Evolutionary conservation across 139 green algal genomes (phyloP), one percentile per base, ranked within the genome.

Genomic region (Spirogloea muscicola): DNA sequence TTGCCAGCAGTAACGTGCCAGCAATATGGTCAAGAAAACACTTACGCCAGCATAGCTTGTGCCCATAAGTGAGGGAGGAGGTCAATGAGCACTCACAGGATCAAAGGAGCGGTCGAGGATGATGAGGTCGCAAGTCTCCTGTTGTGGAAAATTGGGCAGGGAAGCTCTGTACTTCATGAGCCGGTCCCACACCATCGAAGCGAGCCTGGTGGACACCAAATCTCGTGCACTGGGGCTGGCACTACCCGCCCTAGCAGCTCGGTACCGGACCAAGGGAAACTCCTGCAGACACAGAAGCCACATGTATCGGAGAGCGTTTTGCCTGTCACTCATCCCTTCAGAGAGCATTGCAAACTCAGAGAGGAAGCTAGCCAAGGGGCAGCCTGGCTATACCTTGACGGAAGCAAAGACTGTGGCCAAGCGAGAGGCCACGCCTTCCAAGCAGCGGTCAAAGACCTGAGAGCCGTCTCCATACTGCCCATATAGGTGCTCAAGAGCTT

Each of bases 41-140:
- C n/a, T n/a, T n/a, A n/a, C n/a, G n/a, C n/a, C n/a, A n/a, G n/a
- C n/a, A n/a, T n/a, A n/a, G n/a, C n/a, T n/a, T n/a, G n/a, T n/a
- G n/a, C n/a, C n/a, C n/a, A n/a, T n/a, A n/a, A n/a, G n/a, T n/a
- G n/a, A n/a, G n/a, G n/a, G n/a, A n/a, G n/a, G n/a, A n/a, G n/a
- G n/a, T n/a, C n/a, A n/a, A n/a, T n/a, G n/a, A n/a, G n/a, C n/a
- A 64, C 68, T 57, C 58, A 81, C 68, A 21, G 52, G 25, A 61
- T 86, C 81, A 0, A 82, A 10, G 3, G 70, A 68, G 21, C 91
- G 84, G 81, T 98, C 94, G 1, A 96, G 80, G 3, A 98, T 89
- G 6, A 98, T 77, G 61, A 98, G 78, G 60, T 98, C 93, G 72
- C 74, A 82, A 40, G 29, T 79, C 10, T 79, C 71, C 9, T 13